Base-by-base conservation (phyloP, 208 protist species). In the Leishmania major region DNA sequence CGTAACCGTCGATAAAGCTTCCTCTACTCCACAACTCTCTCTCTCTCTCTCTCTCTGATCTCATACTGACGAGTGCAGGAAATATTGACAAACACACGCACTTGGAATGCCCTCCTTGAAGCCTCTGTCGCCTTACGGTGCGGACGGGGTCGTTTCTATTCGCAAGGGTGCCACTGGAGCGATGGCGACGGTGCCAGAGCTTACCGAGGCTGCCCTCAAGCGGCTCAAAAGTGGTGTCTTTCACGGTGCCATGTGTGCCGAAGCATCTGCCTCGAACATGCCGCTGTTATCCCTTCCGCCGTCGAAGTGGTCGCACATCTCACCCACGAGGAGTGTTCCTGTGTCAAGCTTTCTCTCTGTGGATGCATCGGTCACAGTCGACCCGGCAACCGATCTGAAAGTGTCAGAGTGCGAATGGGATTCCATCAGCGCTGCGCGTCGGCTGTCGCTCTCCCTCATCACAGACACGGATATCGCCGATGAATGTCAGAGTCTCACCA, bases 391-490 rank as follows among this genome's bases (percentile, higher is more conserved):
- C n/a, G 72, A 59, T 8, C 5, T 35, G 40, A 15, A 49, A n/a
- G 45, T 25, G 4, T 53, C 51, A 31, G 55, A 69, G 55, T 25
- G 2, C 2, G 45, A 28, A 11, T 25, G 60, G 28, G 47, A 37
- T n/a, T 13, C 78, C 22, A n/a, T 75, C 62, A 37, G 37, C 6
- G 11, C 43, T 66, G 35, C 8, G 45, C 75, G 47, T 55, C 78
- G 70, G 55, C 43, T 66, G 59, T 70, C 59, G 25, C 19, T 67
- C 28, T 78, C 76, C 17, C 47, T 84, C 57, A 40, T 81, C 8
- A 84, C 81, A 1, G 81, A 84, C 76, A 78, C 57, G 17, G 76
- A 84, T 77, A 81, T 84, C n/a, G 76, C 55, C 2, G 81, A 84
- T 53, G 81, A 84, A 72, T 81, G 81, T 13, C 3, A 17, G 10